Conservation (phyloP, 441 rosid species). For the Daphne laureola region DNA sequence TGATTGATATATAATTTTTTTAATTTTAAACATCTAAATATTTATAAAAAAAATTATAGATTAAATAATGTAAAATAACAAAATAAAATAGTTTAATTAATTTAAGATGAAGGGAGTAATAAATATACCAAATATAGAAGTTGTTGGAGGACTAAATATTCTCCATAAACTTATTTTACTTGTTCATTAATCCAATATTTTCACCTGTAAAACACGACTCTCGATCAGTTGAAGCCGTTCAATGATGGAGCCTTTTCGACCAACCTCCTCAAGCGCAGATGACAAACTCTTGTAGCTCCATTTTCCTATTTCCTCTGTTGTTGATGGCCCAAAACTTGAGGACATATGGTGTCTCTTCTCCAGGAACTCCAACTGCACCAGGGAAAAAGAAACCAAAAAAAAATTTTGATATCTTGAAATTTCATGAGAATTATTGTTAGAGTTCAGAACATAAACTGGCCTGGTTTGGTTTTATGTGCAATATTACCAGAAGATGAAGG, state of each 20-base stretch:
- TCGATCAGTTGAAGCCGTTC: conserved; percentile 29
- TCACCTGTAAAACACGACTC: conserved; percentile 28
- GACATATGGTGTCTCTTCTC: conserved; percentile 19
- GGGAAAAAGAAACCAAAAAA: neutral
- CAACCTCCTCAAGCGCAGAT: conserved; percentile 30
- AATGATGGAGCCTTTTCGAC: conserved; percentile 24
- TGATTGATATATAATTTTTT: no score
- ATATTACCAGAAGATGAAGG: conserved; percentile 28
- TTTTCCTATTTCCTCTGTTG: neutral
- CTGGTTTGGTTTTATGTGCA: neutral
- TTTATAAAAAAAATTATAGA: no score
- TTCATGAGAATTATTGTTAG: no score
- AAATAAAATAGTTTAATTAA: no score
- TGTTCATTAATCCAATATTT: no score
- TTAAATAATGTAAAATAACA: no score
- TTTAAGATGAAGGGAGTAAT: no score
- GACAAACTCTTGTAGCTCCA: conserved; percentile 20
- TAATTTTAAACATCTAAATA: no score
- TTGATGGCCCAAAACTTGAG: neutral
- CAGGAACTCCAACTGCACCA: conserved; percentile 19
- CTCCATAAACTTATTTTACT: no score
- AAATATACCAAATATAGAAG: no score
- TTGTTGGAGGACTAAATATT: no score
- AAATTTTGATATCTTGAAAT: neutral
- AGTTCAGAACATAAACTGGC: neutral